phyloP scores from a whole-genome alignment of 2,329 filamentous ascomycete genomes.

The Lecanicillium sp. region DNA sequence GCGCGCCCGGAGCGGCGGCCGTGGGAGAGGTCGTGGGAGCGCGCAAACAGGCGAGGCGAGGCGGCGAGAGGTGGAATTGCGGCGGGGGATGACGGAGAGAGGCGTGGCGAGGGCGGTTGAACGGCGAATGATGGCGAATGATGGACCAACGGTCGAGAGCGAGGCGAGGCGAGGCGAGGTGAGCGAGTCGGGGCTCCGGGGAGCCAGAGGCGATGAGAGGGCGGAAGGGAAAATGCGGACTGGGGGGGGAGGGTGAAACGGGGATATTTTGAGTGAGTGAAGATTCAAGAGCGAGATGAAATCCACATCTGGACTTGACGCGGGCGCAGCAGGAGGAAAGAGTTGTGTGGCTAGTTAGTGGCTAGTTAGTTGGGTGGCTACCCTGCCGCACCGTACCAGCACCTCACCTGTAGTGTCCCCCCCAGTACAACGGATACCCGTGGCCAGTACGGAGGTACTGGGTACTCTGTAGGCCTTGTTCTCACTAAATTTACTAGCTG shows the following conservation, averaged over 20 bases:
- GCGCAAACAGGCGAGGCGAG: neutral
- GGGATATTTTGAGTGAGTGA: constrained; percentile 23
- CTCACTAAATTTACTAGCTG: no score
- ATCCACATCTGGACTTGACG: constrained; percentile 21
- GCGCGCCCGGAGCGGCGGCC: constrained; percentile 13
- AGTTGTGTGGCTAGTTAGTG: no score
- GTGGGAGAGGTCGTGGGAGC: neutral
- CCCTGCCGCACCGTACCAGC: no score
- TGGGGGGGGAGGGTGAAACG: constrained; percentile 14
- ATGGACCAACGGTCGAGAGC: no score
- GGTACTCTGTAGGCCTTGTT: no score
- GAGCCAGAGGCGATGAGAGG: no score
- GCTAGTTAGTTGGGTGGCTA: no score
- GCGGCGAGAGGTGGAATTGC: neutral
- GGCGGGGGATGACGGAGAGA: neutral
- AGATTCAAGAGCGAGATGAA: constrained; percentile 30
- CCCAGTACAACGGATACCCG: no score
- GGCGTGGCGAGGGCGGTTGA: neutral
- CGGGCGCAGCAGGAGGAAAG: neutral
- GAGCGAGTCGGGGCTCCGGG: no score
- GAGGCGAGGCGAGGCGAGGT: constrained; percentile 15
- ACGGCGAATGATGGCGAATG: neutral
- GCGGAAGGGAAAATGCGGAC: constrained; percentile 17
- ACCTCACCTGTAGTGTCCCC: neutral
- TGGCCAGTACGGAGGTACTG: no score